Percentiles rank a stretch among this genome's conserved stretches.
These are phyloP conservation scores for Fomes fomentarius DNA, from an alignment of 1,284 basidiomycete genomes.

Conservation along the genomic window DNA sequence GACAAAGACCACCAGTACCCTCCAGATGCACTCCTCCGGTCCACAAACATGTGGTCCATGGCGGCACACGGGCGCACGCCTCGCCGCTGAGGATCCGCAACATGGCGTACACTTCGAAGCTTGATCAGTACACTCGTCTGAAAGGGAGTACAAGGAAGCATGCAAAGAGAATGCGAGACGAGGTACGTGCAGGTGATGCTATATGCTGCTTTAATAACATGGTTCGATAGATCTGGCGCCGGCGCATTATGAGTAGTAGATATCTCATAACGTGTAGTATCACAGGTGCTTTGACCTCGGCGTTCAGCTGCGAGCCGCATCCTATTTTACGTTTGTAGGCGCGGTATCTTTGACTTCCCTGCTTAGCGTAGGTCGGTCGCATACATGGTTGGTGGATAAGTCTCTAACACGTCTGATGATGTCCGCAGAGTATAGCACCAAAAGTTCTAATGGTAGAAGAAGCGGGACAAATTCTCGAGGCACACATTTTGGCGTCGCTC, in stretches of 20 bases:
- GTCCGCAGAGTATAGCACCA: slow-evolving; percentile 38
- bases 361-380: slow-evolving; percentile 46
- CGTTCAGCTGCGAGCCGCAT: too few species aligned
- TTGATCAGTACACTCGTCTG: slow-evolving; percentile 40
- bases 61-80: slow-evolving; percentile 29
- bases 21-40: slow-evolving; percentile 17
- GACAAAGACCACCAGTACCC: slow-evolving; percentile 19
- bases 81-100: slow-evolving; percentile 27
- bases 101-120: slow-evolving; percentile 35
- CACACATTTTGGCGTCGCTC: slow-evolving; percentile 65
- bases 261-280: slow-evolving; percentile 76
- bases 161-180: slow-evolving; percentile 39
- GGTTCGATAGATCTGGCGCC: slow-evolving; percentile 14
- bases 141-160: slow-evolving; percentile 35
- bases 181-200: slow-evolving; percentile 29
- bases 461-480: slow-evolving; percentile 79
- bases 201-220: neutral
- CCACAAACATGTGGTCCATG: slow-evolving; percentile 31
- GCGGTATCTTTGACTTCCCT: slow-evolving; percentile 66
- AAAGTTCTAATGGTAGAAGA: slow-evolving; percentile 46
- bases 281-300: too few species aligned
- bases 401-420: neutral
- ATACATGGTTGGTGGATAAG: too few species aligned
- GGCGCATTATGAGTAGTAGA: slow-evolving; percentile 46
- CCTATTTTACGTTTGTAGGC: too few species aligned